Conservation (phyloP, 2,329 filamentous ascomycete species). For the Penicillium brevicompactum region DNA sequence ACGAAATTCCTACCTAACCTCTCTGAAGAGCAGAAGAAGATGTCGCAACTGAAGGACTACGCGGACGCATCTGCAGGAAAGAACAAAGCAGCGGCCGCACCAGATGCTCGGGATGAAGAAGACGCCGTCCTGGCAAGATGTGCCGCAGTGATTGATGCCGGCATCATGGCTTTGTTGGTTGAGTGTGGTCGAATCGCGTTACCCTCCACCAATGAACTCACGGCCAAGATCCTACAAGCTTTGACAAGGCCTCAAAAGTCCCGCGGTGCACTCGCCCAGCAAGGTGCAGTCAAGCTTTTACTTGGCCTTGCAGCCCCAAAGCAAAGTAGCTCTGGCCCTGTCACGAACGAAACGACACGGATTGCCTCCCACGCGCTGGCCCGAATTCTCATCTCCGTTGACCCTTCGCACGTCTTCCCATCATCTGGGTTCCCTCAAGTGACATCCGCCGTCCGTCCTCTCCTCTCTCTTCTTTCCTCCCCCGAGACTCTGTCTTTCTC, state of each 20-base stretch:
- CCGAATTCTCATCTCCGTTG: conserved; percentile 82
- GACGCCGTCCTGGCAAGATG: conserved; percentile 75
- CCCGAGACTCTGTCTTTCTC: conserved; percentile 59
- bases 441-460: conserved; percentile 78
- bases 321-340: conserved; percentile 41
- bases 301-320: conserved; percentile 64
- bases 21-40: conserved; percentile 88
- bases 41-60: conserved; percentile 90
- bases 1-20: conserved; percentile 76
- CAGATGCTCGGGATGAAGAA: conserved; percentile 73
- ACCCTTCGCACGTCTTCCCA: conserved; percentile 82
- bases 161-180: conserved; percentile 75
- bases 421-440: conserved; percentile 71
- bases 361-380: conserved; percentile 78
- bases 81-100: conserved; percentile 48
- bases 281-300: conserved; percentile 87
- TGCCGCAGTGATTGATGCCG: conserved; percentile 74
- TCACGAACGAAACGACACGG: conserved; percentile 47
- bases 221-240: conserved; percentile 74
- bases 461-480: conserved; percentile 71
- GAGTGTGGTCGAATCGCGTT: conserved; percentile 69
- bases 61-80: conserved; percentile 81
- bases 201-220: conserved; percentile 70
- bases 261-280: conserved; percentile 81
- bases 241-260: conserved; percentile 73